Evolutionary conservation across 2,329 filamentous ascomycete genomes (phyloP), one percentile per base, ranked within the genome.

Genomic region (Fusarium pilosicola): DNA sequence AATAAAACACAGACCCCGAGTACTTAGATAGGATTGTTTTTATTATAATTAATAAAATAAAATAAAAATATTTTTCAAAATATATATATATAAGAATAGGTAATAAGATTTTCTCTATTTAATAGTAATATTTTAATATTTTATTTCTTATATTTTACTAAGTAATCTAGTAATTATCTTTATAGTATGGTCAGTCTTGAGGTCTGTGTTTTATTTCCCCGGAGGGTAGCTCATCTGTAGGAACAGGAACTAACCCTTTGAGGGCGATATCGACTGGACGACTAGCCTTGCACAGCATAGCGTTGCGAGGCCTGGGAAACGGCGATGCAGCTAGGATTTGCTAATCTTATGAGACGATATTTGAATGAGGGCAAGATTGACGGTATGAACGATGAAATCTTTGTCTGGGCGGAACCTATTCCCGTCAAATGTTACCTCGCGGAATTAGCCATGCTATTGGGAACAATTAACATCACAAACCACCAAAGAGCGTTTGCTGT

Each of bases 201-300:
- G n/a, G n/a, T n/a, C n/a, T n/a, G n/a, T n/a, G n/a, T n/a, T n/a
- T n/a, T n/a, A n/a, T n/a, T n/a, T n/a, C n/a, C n/a, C n/a, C n/a
- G n/a, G n/a, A n/a, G n/a, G n/a, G n/a, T n/a, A 44, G 36, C 38
- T 44, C 36, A 32, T 34, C 14, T 34, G 22, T 39, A 26, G 38
- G 54, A 42, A 36, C 54, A 64, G 30, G 12, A 67, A 48, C 56
- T 69, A 54, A 57, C 48, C 63, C 38, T 68, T 38, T 61, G 42
- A 60, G 48, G 56, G 46, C 26, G 49, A 55, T 36, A 17, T 49
- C 41, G 15, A n/a, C 36, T 45, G 52, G 41, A 22, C 26, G 32
- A 24, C 51, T 56, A 57, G 15, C 45, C 59, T 48, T 44, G 45
- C 45, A 26, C 45, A 36, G 36, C 38, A 28, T 70, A 65, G 65